Conservation (phyloP, 345 rosid species). For the Hibiscus tridactylites region DNA sequence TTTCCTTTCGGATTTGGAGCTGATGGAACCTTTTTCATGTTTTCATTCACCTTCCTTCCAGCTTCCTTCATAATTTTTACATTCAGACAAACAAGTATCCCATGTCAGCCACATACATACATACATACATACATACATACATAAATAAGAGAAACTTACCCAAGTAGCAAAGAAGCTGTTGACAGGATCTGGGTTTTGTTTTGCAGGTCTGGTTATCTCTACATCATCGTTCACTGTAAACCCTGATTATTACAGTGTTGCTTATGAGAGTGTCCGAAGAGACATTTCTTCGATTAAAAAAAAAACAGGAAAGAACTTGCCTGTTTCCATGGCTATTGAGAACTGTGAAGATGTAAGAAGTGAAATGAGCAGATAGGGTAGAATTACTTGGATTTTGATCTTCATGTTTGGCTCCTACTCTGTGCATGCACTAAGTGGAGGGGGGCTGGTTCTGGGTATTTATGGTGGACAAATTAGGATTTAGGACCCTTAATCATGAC, state of each 20-base stretch:
- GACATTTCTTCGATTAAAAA: not conserved
- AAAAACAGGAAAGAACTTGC: conserved; percentile 1
- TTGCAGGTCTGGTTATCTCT: not conserved
- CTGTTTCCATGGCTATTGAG: conserved; percentile 14
- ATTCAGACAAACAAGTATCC: not conserved
- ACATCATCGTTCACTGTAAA: conserved; percentile 7
- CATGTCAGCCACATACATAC: not conserved
- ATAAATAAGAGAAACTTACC: conserved; percentile 2
- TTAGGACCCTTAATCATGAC: conserved; percentile 13
- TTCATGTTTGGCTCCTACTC: conserved; percentile 9
- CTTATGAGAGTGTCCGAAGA: not conserved
- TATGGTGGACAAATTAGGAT: conserved; percentile 3
- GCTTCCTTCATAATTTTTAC: not conserved
- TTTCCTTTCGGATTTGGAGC: conserved; percentile 37
- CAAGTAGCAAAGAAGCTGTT: conserved; percentile 8
- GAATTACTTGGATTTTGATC: not conserved
- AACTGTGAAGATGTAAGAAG: conserved; percentile 10
- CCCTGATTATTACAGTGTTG: not conserved
- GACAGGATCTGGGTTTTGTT: conserved; percentile 1
- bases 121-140: not conserved
- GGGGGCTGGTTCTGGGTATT: not conserved
- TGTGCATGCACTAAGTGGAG: not conserved
- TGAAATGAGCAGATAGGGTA: conserved; percentile 9
- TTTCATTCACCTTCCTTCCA: not conserved
- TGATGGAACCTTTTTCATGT: conserved; percentile 21